These are phyloP conservation scores for Centrapalus pauciflorus DNA, from an alignment of 129 eudicot species.

Conservation along the genomic window DNA sequence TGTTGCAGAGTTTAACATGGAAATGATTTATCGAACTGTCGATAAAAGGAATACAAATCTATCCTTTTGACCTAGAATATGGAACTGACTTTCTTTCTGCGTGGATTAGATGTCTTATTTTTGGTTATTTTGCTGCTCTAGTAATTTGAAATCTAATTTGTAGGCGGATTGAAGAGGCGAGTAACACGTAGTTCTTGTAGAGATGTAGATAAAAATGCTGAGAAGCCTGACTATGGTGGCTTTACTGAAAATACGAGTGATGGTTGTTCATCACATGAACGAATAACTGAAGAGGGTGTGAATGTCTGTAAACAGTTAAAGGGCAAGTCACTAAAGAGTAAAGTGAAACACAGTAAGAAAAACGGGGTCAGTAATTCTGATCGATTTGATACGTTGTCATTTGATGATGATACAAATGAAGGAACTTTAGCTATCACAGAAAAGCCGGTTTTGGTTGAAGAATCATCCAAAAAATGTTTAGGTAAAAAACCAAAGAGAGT, in stretches of 20 bases:
- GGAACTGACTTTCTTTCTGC: background rate
- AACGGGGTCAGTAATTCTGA: background rate
- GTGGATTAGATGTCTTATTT: background rate
- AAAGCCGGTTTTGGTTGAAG: constrained; percentile 13
- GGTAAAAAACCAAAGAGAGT: background rate
- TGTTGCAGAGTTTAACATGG: background rate
- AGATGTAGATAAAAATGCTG: background rate
- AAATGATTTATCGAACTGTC: background rate
- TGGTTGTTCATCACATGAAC: constrained; percentile 6
- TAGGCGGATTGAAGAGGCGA: constrained; percentile 24
- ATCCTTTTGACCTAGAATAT: background rate
- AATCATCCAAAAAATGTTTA: background rate
- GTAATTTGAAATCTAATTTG: constrained; percentile 3
- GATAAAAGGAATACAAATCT: background rate
- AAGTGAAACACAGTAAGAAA: constrained; percentile 7
- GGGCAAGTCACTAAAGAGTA: background rate
- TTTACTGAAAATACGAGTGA: background rate
- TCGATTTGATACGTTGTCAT: background rate
- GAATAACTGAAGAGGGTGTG: background rate
- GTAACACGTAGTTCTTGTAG: constrained; percentile 29
- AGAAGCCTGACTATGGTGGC: background rate
- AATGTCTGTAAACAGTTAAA: background rate
- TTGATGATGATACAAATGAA: background rate
- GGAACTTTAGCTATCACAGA: background rate
- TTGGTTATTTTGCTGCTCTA: background rate